These are phyloP conservation scores for Phytophthora cryptogea DNA, from an alignment of 352 stramenopile species.

Conservation along the genomic window DNA sequence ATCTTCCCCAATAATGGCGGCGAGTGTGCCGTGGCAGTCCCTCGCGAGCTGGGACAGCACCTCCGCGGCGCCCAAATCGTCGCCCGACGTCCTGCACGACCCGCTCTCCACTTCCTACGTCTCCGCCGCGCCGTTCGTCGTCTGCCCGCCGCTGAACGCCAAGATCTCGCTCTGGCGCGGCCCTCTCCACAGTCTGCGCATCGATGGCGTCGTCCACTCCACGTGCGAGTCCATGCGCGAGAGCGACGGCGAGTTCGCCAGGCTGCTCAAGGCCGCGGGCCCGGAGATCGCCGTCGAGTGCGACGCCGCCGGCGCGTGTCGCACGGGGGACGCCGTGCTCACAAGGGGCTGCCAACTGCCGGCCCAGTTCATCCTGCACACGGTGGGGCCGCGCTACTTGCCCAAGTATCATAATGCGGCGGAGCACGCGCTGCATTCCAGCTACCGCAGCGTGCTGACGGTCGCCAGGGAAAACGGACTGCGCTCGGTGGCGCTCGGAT, in stretches of 20 bases:
- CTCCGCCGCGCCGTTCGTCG: conserved; percentile 28
- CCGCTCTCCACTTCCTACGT: conserved; percentile 2
- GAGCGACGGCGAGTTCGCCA: conserved; percentile 60
- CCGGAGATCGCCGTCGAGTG: conserved; percentile 80
- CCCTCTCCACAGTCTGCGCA: conserved; percentile 52
- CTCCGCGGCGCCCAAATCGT: neutral
- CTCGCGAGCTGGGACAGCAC: conserved; percentile 20
- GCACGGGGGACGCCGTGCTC: conserved; percentile 83
- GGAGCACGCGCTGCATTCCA: conserved; percentile 82
- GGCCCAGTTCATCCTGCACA: conserved; percentile 81
- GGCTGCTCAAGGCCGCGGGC: conserved; percentile 72
- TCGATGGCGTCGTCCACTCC: conserved; percentile 81
- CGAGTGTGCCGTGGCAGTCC: conserved; percentile 12
- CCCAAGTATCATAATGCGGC: conserved; percentile 75
- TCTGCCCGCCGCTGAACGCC: conserved; percentile 43
- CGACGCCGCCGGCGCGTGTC: conserved; percentile 55
- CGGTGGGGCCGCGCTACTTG: conserved; percentile 85
- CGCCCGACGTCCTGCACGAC: neutral
- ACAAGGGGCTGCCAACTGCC: conserved; percentile 78
- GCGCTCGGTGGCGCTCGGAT: conserved; percentile 71
- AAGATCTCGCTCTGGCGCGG: conserved; percentile 65
- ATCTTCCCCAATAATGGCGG: conserved; percentile 11
- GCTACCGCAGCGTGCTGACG: conserved; percentile 70
- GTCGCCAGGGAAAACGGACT: conserved; percentile 70
- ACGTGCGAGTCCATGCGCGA: conserved; percentile 78